A percentile compares a stretch with the other conserved stretches of the same genome.
Evolutionary conservation across 179 eudicot species (phyloP).

Genomic region (Silene coronaria): DNA sequence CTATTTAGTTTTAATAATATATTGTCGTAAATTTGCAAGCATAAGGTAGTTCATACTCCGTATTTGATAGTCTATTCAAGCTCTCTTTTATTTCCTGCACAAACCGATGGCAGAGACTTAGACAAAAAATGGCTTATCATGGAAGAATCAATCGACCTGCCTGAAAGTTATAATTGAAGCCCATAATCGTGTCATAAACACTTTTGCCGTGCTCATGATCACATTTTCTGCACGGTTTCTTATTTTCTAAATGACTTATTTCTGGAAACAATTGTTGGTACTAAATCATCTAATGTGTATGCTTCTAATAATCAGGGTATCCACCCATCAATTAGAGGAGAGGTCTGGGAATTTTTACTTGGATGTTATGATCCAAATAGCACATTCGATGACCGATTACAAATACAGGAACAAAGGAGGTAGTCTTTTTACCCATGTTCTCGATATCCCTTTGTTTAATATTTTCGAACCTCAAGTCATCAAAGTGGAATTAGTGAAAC

Average conservation of each 20-base stretch:
- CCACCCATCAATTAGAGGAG: slow-evolving; percentile 94
- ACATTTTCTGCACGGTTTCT: not conserved
- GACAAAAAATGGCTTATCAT: not conserved
- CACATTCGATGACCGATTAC: slow-evolving; percentile 73
- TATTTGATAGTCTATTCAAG: not conserved
- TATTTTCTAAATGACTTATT: not conserved
- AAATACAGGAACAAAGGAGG: slow-evolving; percentile 73
- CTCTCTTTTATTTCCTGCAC: not conserved
- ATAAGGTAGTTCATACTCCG: not conserved
- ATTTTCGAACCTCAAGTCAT: not conserved
- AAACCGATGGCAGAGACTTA: not conserved
- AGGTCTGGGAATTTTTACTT: slow-evolving; percentile 97
- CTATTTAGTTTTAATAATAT: not conserved
- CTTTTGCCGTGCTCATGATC: too few relatives aligned
- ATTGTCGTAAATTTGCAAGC: not conserved
- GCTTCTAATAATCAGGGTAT: slow-evolving; percentile 51
- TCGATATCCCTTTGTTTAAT: not conserved
- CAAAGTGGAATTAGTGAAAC: not conserved
- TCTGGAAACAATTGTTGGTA: slow-evolving; percentile 2
- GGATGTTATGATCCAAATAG: slow-evolving; percentile 92
- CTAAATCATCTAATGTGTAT: slow-evolving; percentile 10
- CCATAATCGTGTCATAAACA: too few relatives aligned
- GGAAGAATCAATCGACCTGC: not conserved
- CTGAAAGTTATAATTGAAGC: not conserved
- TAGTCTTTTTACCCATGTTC: slow-evolving; percentile 24